Base-by-base conservation (phyloP, 2,329 filamentous ascomycete species). In the Neonectria hederae region DNA sequence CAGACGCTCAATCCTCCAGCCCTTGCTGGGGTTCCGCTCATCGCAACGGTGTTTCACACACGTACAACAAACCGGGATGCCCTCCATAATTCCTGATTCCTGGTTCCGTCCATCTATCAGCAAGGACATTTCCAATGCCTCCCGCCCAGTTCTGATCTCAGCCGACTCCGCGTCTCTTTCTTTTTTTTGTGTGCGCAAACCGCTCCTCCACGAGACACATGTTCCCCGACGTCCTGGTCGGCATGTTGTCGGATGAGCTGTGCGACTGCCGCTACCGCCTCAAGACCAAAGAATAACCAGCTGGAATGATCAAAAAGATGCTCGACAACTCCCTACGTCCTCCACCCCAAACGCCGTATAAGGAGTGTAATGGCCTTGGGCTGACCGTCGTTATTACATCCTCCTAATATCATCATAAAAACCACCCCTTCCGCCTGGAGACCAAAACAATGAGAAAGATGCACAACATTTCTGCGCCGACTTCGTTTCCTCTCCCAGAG, bases 371-470 rank as follows among this genome's bases (percentile, higher is more conserved):
- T 76, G 77, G 77, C 66, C 76, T 61, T 48, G 61, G 61, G 54
- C 57, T 52, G 75, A 73, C 77, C 77, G 76, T 79, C 77, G 71
- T 78, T 73, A 79, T 79, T 80, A 79, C 76, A 76, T 76, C 74
- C 75, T 77, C 75, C 72, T 58, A 65, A 70, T 65, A 71, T 73
- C 71, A 70, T 76, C 70, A 73, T 75, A 58, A 70, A 70, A 70
- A 59, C 65, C 72, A 63, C 67, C 26, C 61, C 62, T 64, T 62
- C 59, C 62, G 66, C 68, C 69, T 63, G 68, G 59, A 65, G 70
- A 67, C 56, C 60, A 68, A 58, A 69, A 72, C 49, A 64, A 68
- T 24, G 55, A 35, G 57, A 62, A 66, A 62, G 51, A 59, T 54
- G 43, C 57, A 46, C 58, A 63, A 59, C 43, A 43, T 43, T 59